Conservation (phyloP, 108 stramenopile genomes). For the Phaeodactylum tricornutum region DNA sequence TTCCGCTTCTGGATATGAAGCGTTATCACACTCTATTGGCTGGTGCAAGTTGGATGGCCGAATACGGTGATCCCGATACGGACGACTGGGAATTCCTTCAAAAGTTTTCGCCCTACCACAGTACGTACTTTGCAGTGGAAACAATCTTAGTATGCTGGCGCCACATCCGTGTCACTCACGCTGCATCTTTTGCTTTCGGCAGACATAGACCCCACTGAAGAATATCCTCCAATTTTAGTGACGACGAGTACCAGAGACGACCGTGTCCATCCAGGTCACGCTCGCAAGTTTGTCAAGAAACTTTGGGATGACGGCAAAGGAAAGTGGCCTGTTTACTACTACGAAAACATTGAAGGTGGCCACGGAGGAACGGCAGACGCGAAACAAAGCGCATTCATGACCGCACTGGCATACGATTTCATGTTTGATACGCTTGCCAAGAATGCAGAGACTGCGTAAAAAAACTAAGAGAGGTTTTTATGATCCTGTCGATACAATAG, state of each 20-base stretch:
- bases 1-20: slow-evolving; percentile 94
- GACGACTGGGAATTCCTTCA: slow-evolving; percentile 87
- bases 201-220: slow-evolving; percentile 14
- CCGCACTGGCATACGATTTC: slow-evolving; percentile 64
- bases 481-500: too few relatives aligned
- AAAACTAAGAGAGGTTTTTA: neutral
- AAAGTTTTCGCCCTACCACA: slow-evolving; percentile 88
- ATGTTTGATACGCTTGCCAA: slow-evolving; percentile 64
- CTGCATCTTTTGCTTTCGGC: too few relatives aligned
- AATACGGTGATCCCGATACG: slow-evolving; percentile 95
- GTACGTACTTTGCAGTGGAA: slow-evolving; percentile 51
- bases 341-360: slow-evolving; percentile 93
- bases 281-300: slow-evolving; percentile 82
- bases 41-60: slow-evolving; percentile 95
- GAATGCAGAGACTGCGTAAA: slow-evolving; percentile 23
- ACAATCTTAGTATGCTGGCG: too few relatives aligned
- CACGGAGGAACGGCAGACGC: slow-evolving; percentile 83
- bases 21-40: slow-evolving; percentile 72
- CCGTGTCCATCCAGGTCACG: slow-evolving; percentile 91
- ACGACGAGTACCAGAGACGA: slow-evolving; percentile 89
- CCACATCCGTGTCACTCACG: too few relatives aligned
- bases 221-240: slow-evolving; percentile 70
- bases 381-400: slow-evolving; percentile 72
- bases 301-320: slow-evolving; percentile 60
- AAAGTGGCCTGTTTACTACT: slow-evolving; percentile 86